phyloP scores from a whole-genome alignment of 768 basidiomycete species.

The Solioccasus polychromus region DNA sequence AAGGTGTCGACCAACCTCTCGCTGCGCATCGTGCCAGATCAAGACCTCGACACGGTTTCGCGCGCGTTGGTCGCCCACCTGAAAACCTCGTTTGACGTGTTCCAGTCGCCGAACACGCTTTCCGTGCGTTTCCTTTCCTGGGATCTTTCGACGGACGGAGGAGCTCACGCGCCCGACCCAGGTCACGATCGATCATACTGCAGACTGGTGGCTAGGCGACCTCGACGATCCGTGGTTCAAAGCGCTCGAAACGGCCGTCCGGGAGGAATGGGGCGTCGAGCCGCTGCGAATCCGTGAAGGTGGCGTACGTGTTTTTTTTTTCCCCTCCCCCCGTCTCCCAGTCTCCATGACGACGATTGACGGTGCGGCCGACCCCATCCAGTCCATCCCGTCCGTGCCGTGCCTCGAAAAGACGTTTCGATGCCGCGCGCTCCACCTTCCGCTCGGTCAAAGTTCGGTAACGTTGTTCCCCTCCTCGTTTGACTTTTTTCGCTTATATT shows the following conservation, averaged over 20 bases:
- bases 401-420: constrained; percentile 90
- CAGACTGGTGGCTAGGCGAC: constrained; percentile 96
- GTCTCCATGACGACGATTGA: no score
- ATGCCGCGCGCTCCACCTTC: constrained; percentile 89
- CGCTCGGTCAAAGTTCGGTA: constrained; percentile 92
- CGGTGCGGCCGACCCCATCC: no score
- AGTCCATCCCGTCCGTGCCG: constrained; percentile 93
- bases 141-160: no score
- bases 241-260: constrained; percentile 77
- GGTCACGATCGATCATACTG: constrained; percentile 78
- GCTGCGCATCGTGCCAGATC: constrained; percentile 92
- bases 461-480: constrained; percentile 44
- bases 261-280: constrained; percentile 82
- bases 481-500: no score
- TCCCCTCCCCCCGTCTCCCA: constrained; percentile 24
- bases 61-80: constrained; percentile 60
- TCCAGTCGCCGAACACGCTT: constrained; percentile 70
- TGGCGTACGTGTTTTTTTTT: constrained; percentile 54
- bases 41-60: constrained; percentile 70
- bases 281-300: constrained; percentile 92
- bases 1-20: constrained; percentile 83
- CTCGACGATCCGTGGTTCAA: constrained; percentile 84
- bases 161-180: no score
- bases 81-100: constrained; percentile 48
- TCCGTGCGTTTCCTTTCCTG: constrained; percentile 42